Conservation (phyloP, 768 basidiomycete genomes). For the Collybia nuda region DNA sequence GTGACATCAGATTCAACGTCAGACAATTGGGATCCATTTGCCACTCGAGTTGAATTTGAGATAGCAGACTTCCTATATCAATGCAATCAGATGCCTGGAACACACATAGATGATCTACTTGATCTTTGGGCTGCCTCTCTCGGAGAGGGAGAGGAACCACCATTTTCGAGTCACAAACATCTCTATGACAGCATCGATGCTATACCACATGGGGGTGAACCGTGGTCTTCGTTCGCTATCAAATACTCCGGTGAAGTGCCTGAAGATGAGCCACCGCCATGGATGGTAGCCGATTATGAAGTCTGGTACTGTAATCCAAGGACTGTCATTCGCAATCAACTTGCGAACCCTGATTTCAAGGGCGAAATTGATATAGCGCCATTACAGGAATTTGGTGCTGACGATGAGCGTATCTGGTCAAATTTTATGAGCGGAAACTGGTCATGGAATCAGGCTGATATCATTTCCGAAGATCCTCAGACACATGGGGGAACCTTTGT, state of each 20-base stretch:
- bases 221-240: slow-evolving; percentile 33
- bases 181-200: slow-evolving; percentile 32
- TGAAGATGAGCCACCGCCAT: slow-evolving; percentile 22
- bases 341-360: slow-evolving; percentile 32
- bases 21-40: slow-evolving; percentile 15
- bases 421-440: slow-evolving; percentile 23
- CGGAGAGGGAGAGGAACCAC: slow-evolving; percentile 22
- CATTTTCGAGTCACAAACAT: slow-evolving; percentile 28
- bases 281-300: slow-evolving; percentile 27
- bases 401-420: slow-evolving; percentile 9
- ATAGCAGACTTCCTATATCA: slow-evolving; percentile 15
- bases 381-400: slow-evolving; percentile 19
- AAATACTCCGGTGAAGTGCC: slow-evolving; percentile 20
- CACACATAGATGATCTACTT: slow-evolving; percentile 24
- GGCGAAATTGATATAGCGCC: slow-evolving; percentile 30
- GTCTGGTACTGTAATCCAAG: slow-evolving; percentile 32
- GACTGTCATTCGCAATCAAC: slow-evolving; percentile 21
- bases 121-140: slow-evolving; percentile 10
- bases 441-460: slow-evolving; percentile 21
- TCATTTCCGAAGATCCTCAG: slow-evolving; percentile 8
- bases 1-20: background rate
- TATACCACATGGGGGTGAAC: slow-evolving; percentile 28
- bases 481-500: slow-evolving; percentile 12
- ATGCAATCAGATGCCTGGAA: slow-evolving; percentile 17
- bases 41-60: slow-evolving; percentile 8